phyloP scores from a whole-genome alignment of 352 stramenopile genomes.

The Pythium periplocum region DNA sequence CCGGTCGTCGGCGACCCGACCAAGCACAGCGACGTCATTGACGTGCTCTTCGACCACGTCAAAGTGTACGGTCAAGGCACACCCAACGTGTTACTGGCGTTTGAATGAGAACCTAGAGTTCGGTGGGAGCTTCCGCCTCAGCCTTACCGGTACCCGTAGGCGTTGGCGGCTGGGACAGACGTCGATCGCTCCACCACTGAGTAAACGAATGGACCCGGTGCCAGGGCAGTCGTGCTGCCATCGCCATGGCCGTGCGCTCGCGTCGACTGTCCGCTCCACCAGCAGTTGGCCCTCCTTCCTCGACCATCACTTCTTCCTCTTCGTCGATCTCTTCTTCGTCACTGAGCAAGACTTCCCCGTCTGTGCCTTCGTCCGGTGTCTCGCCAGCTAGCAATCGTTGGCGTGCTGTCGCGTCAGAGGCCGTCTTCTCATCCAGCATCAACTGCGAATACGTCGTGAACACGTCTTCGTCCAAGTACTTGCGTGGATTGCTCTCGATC shows the following conservation, averaged over 20 bases:
- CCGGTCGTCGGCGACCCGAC: conserved; percentile 19
- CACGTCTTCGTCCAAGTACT: conserved; percentile 86
- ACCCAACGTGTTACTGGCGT: conserved; percentile 48
- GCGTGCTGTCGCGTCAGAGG: conserved; percentile 6
- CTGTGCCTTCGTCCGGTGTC: conserved; percentile 55
- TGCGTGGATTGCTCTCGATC: conserved; percentile 85
- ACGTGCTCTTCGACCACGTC: conserved; percentile 60
- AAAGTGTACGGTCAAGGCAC: conserved; percentile 49
- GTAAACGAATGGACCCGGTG: conserved; percentile 63
- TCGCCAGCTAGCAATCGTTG: conserved; percentile 27
- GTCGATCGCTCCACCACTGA: conserved; percentile 70
- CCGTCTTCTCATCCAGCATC: conserved; percentile 62
- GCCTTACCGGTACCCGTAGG: not conserved
- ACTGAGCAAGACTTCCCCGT: conserved; percentile 38
- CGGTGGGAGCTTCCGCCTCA: not conserved
- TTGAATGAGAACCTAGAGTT: conserved; percentile 30
- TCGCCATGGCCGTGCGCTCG: too few species aligned
- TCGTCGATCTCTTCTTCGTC: conserved; percentile 23
- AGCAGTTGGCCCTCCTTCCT: too few species aligned
- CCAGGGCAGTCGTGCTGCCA: conserved; percentile 26
- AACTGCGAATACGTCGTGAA: conserved; percentile 72
- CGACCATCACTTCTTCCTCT: conserved; percentile 1
- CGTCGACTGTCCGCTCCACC: too few species aligned
- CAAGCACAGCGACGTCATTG: conserved; percentile 33
- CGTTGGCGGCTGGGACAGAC: not conserved